Evolutionary conservation across 169 alveolate genomes (phyloP).

Genomic region (Plasmodium gallinaceum): DNA sequence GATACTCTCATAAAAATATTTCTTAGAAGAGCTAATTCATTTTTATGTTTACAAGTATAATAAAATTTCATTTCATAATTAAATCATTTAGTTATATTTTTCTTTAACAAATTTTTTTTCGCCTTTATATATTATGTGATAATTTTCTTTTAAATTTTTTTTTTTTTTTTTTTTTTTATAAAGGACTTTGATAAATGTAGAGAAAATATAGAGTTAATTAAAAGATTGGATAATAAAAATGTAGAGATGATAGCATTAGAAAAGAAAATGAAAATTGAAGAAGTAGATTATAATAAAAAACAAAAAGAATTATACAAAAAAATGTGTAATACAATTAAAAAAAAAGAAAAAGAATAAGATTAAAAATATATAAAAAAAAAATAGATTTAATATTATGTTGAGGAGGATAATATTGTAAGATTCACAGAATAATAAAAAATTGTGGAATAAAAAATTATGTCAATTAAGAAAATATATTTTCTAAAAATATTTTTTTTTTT

Average conservation of each 20-base stretch:
- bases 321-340: slow-evolving; percentile 34
- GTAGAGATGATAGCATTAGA: slow-evolving; percentile 23
- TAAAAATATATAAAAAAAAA: neutral
- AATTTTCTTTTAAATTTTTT: neutral
- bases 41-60: slow-evolving; percentile 38
- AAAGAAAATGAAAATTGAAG: slow-evolving; percentile 28
- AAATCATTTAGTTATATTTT: neutral
- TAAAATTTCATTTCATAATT: neutral
- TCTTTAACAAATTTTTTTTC: neutral
- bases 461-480: too few species aligned
- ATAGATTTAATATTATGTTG: neutral
- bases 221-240: slow-evolving; percentile 23
- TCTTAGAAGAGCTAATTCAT: slow-evolving; percentile 42
- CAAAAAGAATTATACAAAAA: slow-evolving; percentile 55
- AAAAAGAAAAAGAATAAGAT: neutral
- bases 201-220: slow-evolving; percentile 20
- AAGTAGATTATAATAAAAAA: slow-evolving; percentile 10
- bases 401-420: neutral
- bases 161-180: neutral
- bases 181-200: slow-evolving; percentile 58
- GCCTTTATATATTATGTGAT: neutral
- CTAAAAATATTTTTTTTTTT: too few species aligned
- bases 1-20: slow-evolving; percentile 55
- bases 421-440: too few species aligned
- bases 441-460: too few species aligned